Percentiles rank a stretch among this genome's conserved stretches.
phyloP scores from a whole-genome alignment of 2,329 filamentous ascomycete genomes.

The Sclerotiophoma versabilis region DNA sequence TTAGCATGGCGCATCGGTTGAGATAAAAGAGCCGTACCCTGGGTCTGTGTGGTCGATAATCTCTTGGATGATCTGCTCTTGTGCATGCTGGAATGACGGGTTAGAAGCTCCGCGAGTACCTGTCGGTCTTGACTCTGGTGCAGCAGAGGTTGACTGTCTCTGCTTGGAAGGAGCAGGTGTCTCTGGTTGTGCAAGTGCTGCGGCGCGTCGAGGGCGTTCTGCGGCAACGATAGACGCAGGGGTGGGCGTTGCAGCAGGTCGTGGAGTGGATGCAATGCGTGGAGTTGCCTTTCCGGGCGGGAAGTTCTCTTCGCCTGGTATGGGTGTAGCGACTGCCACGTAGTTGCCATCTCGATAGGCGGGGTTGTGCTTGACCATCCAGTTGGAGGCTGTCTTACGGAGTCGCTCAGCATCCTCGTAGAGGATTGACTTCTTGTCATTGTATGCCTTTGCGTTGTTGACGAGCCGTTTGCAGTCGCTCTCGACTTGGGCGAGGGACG shows the following conservation, averaged over 20 bases:
- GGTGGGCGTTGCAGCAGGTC: constrained; percentile 33
- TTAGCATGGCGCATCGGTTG: constrained; percentile 10
- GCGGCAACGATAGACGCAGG: constrained; percentile 18
- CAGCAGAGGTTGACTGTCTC: constrained; percentile 38
- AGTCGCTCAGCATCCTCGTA: constrained; percentile 88
- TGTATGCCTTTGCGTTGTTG: constrained; percentile 84
- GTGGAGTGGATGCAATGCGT: constrained; percentile 38
- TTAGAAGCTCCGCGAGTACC: constrained; percentile 46
- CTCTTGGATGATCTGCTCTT: constrained; percentile 83
- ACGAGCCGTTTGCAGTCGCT: constrained; percentile 89
- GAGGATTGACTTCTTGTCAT: constrained; percentile 72
- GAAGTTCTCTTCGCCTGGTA: constrained; percentile 63
- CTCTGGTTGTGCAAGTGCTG: constrained; percentile 32
- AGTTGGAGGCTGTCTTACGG: constrained; percentile 84
- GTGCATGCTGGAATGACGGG: constrained; percentile 79
- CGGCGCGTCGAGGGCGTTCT: constrained; percentile 45
- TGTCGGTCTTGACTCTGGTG: constrained; percentile 29
- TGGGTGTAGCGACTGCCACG: constrained; percentile 74
- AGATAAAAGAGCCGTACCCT: constrained; percentile 25
- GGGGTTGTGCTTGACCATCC: constrained; percentile 86
- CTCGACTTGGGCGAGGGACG: constrained; percentile 76
- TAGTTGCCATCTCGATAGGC: constrained; percentile 75
- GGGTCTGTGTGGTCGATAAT: constrained; percentile 70
- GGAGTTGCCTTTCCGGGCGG: constrained; percentile 39
- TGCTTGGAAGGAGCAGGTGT: constrained; percentile 46